These are phyloP conservation scores for Nakazawaea anatomiae DNA, from an alignment of 805 yeast species.

Conservation along the genomic window DNA sequence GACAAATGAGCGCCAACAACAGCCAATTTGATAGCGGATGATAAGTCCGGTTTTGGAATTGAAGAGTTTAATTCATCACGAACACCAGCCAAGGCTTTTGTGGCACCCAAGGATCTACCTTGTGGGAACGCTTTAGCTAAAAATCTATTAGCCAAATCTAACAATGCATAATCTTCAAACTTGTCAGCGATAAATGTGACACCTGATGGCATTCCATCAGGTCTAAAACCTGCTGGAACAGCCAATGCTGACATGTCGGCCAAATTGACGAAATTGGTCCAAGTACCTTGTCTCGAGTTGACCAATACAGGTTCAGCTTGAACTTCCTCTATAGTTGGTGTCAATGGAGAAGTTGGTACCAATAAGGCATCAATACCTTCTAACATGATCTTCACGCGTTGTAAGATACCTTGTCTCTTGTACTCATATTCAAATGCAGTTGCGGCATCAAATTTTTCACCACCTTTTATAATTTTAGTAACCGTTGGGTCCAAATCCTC, in stretches of 20 bases:
- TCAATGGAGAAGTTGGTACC: slow-evolving; percentile 92
- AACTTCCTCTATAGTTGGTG: slow-evolving; percentile 74
- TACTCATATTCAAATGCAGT: slow-evolving; percentile 84
- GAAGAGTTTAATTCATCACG: slow-evolving; percentile 39
- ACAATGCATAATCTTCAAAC: slow-evolving; percentile 83
- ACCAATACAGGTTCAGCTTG: slow-evolving; percentile 71
- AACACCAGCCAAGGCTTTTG: slow-evolving; percentile 21
- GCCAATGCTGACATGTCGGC: slow-evolving; percentile 92
- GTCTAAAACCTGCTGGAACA: slow-evolving; percentile 82
- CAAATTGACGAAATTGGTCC: slow-evolving; percentile 93
- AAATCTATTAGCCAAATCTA: slow-evolving; percentile 75
- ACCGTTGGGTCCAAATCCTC: slow-evolving; percentile 83
- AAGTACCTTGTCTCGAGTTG: slow-evolving; percentile 94
- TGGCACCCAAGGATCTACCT: slow-evolving; percentile 53
- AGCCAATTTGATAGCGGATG: slow-evolving; percentile 59
- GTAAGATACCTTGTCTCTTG: slow-evolving; percentile 74
- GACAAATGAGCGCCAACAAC: slow-evolving; percentile 95
- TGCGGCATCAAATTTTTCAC: slow-evolving; percentile 73
- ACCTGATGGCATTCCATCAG: slow-evolving; percentile 88
- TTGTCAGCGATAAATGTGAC: slow-evolving; percentile 77
- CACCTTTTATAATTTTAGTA: slow-evolving; percentile 65
- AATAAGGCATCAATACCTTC: slow-evolving; percentile 65
- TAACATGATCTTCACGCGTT: slow-evolving; percentile 52
- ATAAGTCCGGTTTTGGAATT: slow-evolving; percentile 38
- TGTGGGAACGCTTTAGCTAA: slow-evolving; percentile 41